phyloP scores from a whole-genome alignment of 768 basidiomycete species.

The Daedaleopsis nitida region DNA sequence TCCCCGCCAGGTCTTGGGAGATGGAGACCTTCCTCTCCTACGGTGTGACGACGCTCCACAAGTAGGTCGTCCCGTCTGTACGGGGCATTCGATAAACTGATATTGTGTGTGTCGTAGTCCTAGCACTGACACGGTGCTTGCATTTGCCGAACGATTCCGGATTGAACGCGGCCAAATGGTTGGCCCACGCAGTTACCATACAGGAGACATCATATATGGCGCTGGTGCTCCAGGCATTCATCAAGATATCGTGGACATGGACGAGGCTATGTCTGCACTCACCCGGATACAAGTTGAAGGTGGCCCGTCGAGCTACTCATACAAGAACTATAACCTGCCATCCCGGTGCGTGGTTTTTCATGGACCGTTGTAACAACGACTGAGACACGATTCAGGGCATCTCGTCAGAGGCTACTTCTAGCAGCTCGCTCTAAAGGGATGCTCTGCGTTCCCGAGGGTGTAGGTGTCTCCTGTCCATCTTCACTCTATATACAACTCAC shows the following conservation, averaged over 20 bases:
- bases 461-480: constrained; percentile 27
- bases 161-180: constrained; percentile 68
- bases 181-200: constrained; percentile 74
- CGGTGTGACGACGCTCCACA: constrained; percentile 76
- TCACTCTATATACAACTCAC: not conserved
- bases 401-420: constrained; percentile 64
- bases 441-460: constrained; percentile 75
- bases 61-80: constrained; percentile 42
- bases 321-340: constrained; percentile 78
- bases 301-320: constrained; percentile 68
- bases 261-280: constrained; percentile 67
- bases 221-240: constrained; percentile 47
- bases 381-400: constrained; percentile 44
- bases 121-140: constrained; percentile 61
- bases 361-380: not conserved
- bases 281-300: constrained; percentile 72
- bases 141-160: constrained; percentile 66
- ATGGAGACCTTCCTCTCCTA: constrained; percentile 75
- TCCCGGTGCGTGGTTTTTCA: constrained; percentile 45
- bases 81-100: not conserved
- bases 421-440: constrained; percentile 64
- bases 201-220: constrained; percentile 65
- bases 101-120: constrained; percentile 43
- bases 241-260: constrained; percentile 62
- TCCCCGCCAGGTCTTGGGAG: constrained; percentile 73